Evolutionary conservation across 495 filamentous ascomycete genomes (phyloP).

Genomic region (Xylaria sp.): DNA sequence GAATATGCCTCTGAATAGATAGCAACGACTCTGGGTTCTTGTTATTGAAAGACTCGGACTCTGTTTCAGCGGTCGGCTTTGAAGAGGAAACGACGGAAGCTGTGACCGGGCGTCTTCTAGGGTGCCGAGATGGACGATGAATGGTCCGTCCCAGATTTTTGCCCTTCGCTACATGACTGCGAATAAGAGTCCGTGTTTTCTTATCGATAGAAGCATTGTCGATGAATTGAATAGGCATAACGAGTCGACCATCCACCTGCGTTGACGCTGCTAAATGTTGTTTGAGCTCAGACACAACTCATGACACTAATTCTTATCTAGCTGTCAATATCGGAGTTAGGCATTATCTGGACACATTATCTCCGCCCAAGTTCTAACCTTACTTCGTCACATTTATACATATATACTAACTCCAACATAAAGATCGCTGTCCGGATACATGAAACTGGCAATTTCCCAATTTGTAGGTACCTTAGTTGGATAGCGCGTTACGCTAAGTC

Average conservation of each 20-base stretch:
- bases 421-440: neutral
- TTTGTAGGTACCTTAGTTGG: neutral
- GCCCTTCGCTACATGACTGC: constrained; percentile 34
- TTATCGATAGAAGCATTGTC: constrained; percentile 30
- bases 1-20: neutral
- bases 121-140: constrained; percentile 24
- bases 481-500: neutral
- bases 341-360: neutral
- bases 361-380: neutral
- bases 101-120: neutral
- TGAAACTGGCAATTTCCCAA: neutral
- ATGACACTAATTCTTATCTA: neutral
- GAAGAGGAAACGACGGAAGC: constrained; percentile 1
- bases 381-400: neutral
- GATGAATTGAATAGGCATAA: constrained; percentile 31
- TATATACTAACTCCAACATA: neutral
- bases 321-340: constrained; percentile 5
- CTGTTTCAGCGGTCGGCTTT: neutral
- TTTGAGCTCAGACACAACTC: neutral
- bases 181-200: constrained; percentile 30
- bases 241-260: neutral
- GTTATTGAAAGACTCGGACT: neutral
- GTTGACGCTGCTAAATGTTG: neutral
- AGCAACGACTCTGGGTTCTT: neutral
- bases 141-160: constrained; percentile 32